Evolutionary conservation across 2,329 filamentous ascomycete species (phyloP), one percentile per base, ranked within the genome.

Genomic region (Arthrobotrys iridis): DNA sequence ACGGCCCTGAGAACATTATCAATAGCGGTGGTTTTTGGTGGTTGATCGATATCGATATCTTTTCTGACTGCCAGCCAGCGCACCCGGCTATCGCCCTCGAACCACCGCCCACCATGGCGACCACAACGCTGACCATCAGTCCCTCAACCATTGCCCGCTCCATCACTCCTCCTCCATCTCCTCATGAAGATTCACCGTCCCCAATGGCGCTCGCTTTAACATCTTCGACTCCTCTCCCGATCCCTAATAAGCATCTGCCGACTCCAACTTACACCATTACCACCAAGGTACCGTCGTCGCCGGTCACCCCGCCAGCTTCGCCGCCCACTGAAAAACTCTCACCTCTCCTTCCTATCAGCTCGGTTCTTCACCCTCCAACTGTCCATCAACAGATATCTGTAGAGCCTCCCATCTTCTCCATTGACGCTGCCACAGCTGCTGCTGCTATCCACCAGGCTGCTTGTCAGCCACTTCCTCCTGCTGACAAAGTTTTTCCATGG

Each of bases 401-500:
- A 74, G 85, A 81, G 77, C 91, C 82, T 80, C 87, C 81, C 57
- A 82, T 97, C 24, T 97, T 92, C 82, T 87, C 89, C 45, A 89
- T 98, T 78, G 87, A 88, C 80, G 88, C 90, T 28, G 84, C 85
- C 41, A 87, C 87, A 26, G 85, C 97, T 45, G 88, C 88, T 8
- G 85, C 88, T 48, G 93, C 94, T 0, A 81, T 98, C 33, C 89
- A 96, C 77, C 88, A 93, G 79, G 84, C 89, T 72, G 88, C 94
- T 2, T 87, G 89, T 1, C 93, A 96, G 80, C 90, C 93, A 0
- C 85, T 98, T 22, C 94, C 95, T 4, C 89, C 94, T 66, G 89
- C 95, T 0, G 88, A 90, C n/a, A 86, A 89, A 75, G 92, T 98
- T 76, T 99, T 98, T 80, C 95, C 95, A 1, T 99, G 95, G 95